phyloP scores from a whole-genome alignment of 257 asterid genomes.

The Primulina tabacum region DNA sequence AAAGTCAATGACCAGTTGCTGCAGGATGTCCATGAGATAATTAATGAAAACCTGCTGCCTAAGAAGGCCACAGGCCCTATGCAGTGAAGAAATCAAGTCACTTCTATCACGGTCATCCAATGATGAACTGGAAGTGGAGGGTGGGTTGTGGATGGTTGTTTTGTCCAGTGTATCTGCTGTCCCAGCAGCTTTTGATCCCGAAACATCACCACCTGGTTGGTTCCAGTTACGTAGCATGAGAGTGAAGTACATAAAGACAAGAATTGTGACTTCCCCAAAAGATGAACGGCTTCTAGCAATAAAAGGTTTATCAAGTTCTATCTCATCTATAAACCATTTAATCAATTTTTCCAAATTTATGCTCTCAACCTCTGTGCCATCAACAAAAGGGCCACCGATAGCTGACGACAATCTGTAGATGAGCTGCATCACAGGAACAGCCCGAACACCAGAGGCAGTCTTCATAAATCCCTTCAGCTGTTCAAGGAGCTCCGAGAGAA shows the following conservation, averaged over 20 bases:
- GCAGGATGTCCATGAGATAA: slow-evolving; percentile 91
- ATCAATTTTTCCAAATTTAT: slow-evolving; percentile 80
- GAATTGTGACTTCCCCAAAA: slow-evolving; percentile 84
- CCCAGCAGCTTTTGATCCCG: slow-evolving; percentile 58
- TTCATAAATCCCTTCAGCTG: slow-evolving; percentile 96
- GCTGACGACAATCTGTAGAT: slow-evolving; percentile 92
- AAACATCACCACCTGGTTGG: slow-evolving; percentile 81
- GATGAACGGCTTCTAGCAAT: slow-evolving; percentile 67
- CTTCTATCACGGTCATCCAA: slow-evolving; percentile 61
- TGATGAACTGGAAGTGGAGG: slow-evolving; percentile 54
- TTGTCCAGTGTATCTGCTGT: slow-evolving; percentile 64
- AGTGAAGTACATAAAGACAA: slow-evolving; percentile 89
- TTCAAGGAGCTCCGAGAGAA: slow-evolving; percentile 92
- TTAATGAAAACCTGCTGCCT: slow-evolving; percentile 84
- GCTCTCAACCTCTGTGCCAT: slow-evolving; percentile 61
- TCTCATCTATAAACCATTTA: slow-evolving; percentile 88
- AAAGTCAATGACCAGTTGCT: slow-evolving; percentile 78
- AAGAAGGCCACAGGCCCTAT: slow-evolving; percentile 71
- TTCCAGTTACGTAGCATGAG: slow-evolving; percentile 99
- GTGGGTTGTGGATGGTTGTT: slow-evolving; percentile 39
- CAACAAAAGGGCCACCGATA: slow-evolving; percentile 88
- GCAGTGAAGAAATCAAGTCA: slow-evolving; percentile 62
- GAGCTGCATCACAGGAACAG: slow-evolving; percentile 95
- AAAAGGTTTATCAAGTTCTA: slow-evolving; percentile 61
- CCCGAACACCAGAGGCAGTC: slow-evolving; percentile 78